phyloP scores from a whole-genome alignment of 441 rosid species.

The Corymbia calophylla region DNA sequence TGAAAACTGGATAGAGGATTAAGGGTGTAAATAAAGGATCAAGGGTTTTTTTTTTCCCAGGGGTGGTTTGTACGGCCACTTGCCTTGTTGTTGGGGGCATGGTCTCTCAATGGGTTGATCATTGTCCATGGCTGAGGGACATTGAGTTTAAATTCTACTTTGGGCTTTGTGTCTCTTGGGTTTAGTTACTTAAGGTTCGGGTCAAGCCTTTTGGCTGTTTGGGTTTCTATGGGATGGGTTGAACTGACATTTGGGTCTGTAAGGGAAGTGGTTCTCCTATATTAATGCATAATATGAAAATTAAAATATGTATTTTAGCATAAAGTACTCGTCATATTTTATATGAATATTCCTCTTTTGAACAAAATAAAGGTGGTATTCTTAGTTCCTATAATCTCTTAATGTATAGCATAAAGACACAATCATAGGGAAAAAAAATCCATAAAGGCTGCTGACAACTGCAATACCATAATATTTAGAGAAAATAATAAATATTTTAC shows the following conservation, averaged over 20 bases:
- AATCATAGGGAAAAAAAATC: too few species aligned
- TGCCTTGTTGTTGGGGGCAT: not conserved
- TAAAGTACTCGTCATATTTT: not conserved
- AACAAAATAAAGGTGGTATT: not conserved
- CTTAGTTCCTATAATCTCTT: not conserved
- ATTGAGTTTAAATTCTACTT: too few species aligned
- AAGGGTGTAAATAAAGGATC: too few species aligned
- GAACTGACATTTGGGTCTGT: not conserved
- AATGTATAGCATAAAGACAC: accelerated
- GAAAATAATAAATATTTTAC: not conserved
- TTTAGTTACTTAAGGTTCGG: too few species aligned
- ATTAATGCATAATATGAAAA: not conserved
- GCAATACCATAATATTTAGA: not conserved
- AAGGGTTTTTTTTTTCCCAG: too few species aligned
- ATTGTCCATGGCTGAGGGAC: too few species aligned
- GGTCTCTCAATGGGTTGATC: not conserved
- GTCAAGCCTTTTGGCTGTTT: not conserved
- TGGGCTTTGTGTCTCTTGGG: too few species aligned
- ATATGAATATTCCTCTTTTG: not conserved
- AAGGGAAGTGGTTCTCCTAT: not conserved
- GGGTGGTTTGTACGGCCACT: not conserved
- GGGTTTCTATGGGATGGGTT: not conserved
- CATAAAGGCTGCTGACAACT: too few species aligned
- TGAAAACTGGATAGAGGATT: too few species aligned
- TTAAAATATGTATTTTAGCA: not conserved